These are phyloP conservation scores for Candida parachauliodes DNA, from an alignment of 805 yeast species.

Conservation along the genomic window DNA sequence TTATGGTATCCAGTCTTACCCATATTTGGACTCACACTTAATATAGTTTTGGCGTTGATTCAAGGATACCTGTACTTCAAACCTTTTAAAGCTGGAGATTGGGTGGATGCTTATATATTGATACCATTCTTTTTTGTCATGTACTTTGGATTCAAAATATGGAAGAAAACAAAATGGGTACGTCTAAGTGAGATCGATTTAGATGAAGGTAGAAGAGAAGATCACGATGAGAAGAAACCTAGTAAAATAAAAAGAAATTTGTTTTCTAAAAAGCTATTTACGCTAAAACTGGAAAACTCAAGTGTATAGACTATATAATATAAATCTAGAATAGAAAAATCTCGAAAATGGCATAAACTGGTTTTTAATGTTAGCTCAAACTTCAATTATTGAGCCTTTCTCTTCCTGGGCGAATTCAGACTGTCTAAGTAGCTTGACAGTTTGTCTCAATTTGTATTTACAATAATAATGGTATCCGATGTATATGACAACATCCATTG, in stretches of 20 bases:
- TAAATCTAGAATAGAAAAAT: too few relatives aligned
- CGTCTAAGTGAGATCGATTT: slow-evolving; percentile 45
- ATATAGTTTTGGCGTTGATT: slow-evolving; percentile 50
- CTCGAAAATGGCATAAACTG: too few relatives aligned
- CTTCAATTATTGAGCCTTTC: too few relatives aligned
- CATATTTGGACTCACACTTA: slow-evolving; percentile 45
- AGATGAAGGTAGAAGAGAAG: slow-evolving; percentile 48
- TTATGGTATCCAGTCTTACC: slow-evolving; percentile 50
- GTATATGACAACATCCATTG: too few relatives aligned
- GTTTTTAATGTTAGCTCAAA: too few relatives aligned
- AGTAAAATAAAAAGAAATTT: not conserved
- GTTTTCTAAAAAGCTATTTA: not conserved
- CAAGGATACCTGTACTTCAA: slow-evolving; percentile 66
- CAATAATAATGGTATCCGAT: too few relatives aligned
- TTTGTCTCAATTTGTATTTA: too few relatives aligned
- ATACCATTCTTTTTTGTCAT: slow-evolving; percentile 53
- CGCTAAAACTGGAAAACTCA: not conserved
- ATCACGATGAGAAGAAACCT: slow-evolving; percentile 15
- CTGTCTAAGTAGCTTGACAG: too few relatives aligned
- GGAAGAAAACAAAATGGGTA: slow-evolving; percentile 41
- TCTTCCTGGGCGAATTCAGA: too few relatives aligned
- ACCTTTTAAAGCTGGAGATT: slow-evolving; percentile 48
- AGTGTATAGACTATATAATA: too few relatives aligned
- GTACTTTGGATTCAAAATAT: slow-evolving; percentile 33
- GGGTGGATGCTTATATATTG: slow-evolving; percentile 59